Percentiles rank a stretch among this genome's conserved stretches.
phyloP scores from a whole-genome alignment of 2,329 filamentous ascomycete genomes.

The Cordyceps cicadae region DNA sequence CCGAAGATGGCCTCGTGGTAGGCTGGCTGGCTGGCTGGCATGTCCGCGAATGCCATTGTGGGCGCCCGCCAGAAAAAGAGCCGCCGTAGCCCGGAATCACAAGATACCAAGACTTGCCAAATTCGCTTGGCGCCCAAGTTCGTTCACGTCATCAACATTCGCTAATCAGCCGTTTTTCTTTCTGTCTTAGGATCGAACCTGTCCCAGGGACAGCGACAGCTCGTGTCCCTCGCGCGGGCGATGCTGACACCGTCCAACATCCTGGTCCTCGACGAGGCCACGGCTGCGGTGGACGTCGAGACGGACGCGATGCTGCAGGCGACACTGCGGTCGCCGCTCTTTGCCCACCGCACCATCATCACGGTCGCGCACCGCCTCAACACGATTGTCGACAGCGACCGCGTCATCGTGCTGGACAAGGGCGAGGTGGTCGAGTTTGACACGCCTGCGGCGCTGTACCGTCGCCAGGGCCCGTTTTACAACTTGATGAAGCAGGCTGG shows the following conservation, averaged over 20 bases:
- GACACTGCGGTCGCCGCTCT: constrained; percentile 57
- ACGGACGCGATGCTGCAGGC: constrained; percentile 59
- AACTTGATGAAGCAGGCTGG: constrained; percentile 88
- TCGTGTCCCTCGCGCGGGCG: constrained; percentile 87
- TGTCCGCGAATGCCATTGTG: too few relatives aligned
- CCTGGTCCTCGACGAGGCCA: constrained; percentile 92
- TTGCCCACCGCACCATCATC: constrained; percentile 90
- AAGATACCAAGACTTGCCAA: neutral
- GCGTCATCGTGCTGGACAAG: constrained; percentile 87
- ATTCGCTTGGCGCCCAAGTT: neutral
- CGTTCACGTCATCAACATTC: neutral
- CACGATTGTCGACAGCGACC: constrained; percentile 82
- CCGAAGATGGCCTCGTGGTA: too few relatives aligned
- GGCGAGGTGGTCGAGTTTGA: constrained; percentile 91
- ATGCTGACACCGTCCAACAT: constrained; percentile 95
- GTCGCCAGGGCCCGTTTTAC: constrained; percentile 71
- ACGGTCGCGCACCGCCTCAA: constrained; percentile 98
- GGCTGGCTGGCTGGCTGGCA: too few relatives aligned
- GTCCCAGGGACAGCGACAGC: constrained; percentile 88
- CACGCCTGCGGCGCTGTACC: constrained; percentile 69
- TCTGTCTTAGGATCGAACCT: constrained; percentile 69
- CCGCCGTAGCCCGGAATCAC: neutral
- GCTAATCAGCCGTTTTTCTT: neutral
- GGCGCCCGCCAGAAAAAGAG: too few relatives aligned
- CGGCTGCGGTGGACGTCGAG: constrained; percentile 63